Percentiles rank a stretch among this genome's conserved stretches.
Conservation (phyloP, 805 yeast genomes). For the Yamadazyma laniorum region DNA sequence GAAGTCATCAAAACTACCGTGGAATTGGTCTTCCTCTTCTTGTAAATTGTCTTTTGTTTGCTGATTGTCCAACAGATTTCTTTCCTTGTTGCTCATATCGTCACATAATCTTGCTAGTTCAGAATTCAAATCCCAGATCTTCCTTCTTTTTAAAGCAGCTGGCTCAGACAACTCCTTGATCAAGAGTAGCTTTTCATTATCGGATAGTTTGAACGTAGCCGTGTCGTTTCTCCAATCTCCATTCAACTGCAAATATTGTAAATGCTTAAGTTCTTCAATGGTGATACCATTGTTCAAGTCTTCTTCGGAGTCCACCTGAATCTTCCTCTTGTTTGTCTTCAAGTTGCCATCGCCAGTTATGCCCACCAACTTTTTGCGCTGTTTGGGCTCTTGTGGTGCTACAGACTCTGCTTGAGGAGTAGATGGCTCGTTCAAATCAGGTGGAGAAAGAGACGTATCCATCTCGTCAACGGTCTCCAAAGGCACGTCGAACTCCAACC, state of each 20-base stretch:
- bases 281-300: constrained; percentile 47
- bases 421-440: constrained; percentile 19
- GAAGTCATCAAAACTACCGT: constrained; percentile 15
- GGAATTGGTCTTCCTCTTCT: constrained; percentile 13
- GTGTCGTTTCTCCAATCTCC: constrained; percentile 16
- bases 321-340: constrained; percentile 45
- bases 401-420: constrained; percentile 19
- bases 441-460: constrained; percentile 11
- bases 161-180: constrained; percentile 36
- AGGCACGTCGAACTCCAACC: constrained; percentile 37
- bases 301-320: constrained; percentile 44
- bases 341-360: constrained; percentile 42
- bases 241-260: constrained; percentile 20
- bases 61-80: constrained; percentile 6
- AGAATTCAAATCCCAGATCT: constrained; percentile 12
- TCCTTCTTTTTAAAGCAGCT: constrained; percentile 26
- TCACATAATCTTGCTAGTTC: constrained; percentile 12
- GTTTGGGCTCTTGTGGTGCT: constrained; percentile 10
- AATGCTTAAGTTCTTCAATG: constrained; percentile 32
- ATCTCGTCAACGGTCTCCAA: constrained; percentile 33
- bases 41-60: constrained; percentile 3
- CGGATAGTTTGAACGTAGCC: constrained; percentile 27
- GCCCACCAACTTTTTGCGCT: constrained; percentile 29
- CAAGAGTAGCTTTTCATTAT: constrained; percentile 31
- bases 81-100: constrained; percentile 16